A percentile compares a stretch with the other conserved stretches of the same genome.
These are phyloP conservation scores for Globisporangium spinosum DNA, from an alignment of 352 stramenopile genomes.

Conservation along the genomic window DNA sequence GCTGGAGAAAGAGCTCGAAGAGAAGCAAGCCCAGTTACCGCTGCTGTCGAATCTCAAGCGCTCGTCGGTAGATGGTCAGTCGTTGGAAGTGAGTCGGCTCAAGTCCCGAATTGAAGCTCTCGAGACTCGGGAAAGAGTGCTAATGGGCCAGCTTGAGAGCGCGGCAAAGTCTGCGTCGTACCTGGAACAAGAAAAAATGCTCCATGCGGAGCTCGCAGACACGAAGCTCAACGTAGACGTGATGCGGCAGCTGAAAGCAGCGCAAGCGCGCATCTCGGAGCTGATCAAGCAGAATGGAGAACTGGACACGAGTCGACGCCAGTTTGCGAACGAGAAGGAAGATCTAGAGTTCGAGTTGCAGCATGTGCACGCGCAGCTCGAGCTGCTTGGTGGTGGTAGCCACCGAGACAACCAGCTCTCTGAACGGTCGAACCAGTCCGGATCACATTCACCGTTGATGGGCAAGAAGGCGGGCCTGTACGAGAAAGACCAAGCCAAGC, in stretches of 20 bases:
- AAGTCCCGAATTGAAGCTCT: slow-evolving; percentile 60
- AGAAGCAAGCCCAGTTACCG: slow-evolving; percentile 35
- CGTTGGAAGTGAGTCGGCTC: slow-evolving; percentile 38
- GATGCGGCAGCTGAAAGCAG: slow-evolving; percentile 39
- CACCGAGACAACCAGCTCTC: slow-evolving; percentile 19
- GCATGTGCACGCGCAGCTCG: slow-evolving; percentile 34
- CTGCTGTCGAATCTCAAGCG: slow-evolving; percentile 18
- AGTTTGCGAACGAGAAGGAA: slow-evolving; percentile 42
- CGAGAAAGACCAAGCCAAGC: slow-evolving; percentile 65
- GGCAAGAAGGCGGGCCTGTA: slow-evolving; percentile 65
- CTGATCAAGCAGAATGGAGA: slow-evolving; percentile 40
- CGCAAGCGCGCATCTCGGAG: slow-evolving; percentile 41
- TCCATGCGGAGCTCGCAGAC: slow-evolving; percentile 29
- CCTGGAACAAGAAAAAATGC: slow-evolving; percentile 26
- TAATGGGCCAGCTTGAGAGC: slow-evolving; percentile 53
- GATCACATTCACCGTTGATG: slow-evolving; percentile 40
- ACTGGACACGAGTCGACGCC: slow-evolving; percentile 43
- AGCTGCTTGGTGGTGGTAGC: slow-evolving; percentile 11
- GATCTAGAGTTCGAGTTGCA: slow-evolving; percentile 62
- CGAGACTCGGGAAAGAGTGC: slow-evolving; percentile 61
- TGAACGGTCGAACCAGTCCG: slow-evolving; percentile 15
- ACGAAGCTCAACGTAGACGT: slow-evolving; percentile 44
- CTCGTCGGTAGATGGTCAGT: slow-evolving; percentile 16
- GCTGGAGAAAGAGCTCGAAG: slow-evolving; percentile 62
- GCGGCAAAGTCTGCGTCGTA: slow-evolving; percentile 22